Evolutionary conservation across 768 basidiomycete species (phyloP).

Genomic region (Lentinula sp.): DNA sequence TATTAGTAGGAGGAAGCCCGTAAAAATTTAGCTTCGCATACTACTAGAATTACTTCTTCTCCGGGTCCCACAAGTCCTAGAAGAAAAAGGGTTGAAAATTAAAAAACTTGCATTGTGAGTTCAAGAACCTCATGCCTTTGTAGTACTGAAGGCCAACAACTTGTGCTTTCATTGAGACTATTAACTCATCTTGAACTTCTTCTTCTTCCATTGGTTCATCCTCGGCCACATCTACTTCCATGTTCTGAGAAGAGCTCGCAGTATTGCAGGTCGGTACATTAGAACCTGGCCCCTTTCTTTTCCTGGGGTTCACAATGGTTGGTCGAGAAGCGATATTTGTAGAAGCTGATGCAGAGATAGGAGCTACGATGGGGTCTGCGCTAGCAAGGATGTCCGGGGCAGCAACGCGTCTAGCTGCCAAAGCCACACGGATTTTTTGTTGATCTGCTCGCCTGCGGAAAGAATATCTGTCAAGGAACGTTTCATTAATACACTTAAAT

Average conservation of each 20-base stretch:
- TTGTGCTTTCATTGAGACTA: constrained; percentile 48
- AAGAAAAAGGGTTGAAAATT: constrained; percentile 3
- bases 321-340: neutral
- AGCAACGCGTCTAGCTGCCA: constrained; percentile 48
- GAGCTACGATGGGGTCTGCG: constrained; percentile 19
- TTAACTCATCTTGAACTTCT: constrained; percentile 61
- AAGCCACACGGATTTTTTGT: constrained; percentile 52
- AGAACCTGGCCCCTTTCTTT: constrained; percentile 31
- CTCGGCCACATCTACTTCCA: constrained; percentile 28
- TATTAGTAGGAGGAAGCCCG: neutral
- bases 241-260: neutral
- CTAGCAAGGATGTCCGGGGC: constrained; percentile 48
- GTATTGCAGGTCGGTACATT: neutral
- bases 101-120: neutral
- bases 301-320: constrained; percentile 25
- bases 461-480: neutral
- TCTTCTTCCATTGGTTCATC: constrained; percentile 33
- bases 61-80: constrained; percentile 75
- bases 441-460: constrained; percentile 40
- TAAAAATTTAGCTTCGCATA: neutral
- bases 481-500: neutral
- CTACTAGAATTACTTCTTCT: constrained; percentile 60
- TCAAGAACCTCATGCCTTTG: constrained; percentile 32
- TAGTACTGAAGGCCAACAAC: constrained; percentile 88
- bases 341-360: neutral